Base-by-base conservation (phyloP, 2,329 filamentous ascomycete species). In the Corynespora cassiicola region DNA sequence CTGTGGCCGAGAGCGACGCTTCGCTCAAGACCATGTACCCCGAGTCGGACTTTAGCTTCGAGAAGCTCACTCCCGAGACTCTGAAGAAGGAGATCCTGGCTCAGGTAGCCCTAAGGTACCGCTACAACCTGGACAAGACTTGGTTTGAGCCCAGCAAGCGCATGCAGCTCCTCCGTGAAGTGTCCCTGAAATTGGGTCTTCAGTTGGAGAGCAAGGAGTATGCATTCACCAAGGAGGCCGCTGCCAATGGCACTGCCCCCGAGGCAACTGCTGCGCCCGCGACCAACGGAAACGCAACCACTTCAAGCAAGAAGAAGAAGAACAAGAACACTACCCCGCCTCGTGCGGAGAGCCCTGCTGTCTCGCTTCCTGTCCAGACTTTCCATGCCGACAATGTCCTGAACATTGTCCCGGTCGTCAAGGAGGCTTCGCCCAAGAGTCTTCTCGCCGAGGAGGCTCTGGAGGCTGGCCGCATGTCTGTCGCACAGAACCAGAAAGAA, bases 381-480 rank as follows among this genome's bases (percentile, higher is more conserved):
- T 97, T 99, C 71, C 78, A 75, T 34, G 77, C 89, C 1, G 90
- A 96, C 45, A 90, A 99, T 56, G 80, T 99, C 49, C 72, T 95
- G 52, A 96, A 96, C 70, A 79, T 96, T 44, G 88, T 96, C n/a
- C 94, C 94, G 6, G 75, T 97, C 29, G 82, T 97, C 61, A 97
- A 97, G 77, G 91, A 99, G 66, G 94, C 94, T 4, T 86, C 88
- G 44, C 94, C 92, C 24, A 87, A 89, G 70, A 96, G 91, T 66
- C 78, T 89, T 17, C 80, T 99, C 45, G 92, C 94, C 0, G 94
- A 99, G 68, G 94, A 99, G 72, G 92, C 94, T 10, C 78, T 99
- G 27, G 94, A 99, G 70, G 94, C 92, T 40, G 94, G 94, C 16
- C 88, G 91, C 36, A 92, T 99, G 63, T 96, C 92, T n/a, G 85